Evolutionary conservation across 768 basidiomycete species (phyloP).

Genomic region (Russula compacta): DNA sequence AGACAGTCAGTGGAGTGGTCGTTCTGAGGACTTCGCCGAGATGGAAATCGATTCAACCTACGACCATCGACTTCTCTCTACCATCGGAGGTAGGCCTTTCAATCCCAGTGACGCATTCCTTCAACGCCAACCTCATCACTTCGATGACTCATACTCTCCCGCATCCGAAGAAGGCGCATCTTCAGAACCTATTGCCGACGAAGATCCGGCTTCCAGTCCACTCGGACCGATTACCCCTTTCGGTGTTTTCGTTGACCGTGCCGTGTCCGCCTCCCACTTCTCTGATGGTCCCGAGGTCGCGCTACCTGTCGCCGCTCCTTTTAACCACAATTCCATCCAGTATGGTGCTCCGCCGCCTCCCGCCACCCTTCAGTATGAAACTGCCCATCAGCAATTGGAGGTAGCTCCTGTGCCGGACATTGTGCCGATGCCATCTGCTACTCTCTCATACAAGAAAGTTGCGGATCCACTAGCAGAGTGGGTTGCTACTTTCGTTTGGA

Average conservation of each 20-base stretch:
- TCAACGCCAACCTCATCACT: constrained; percentile 11
- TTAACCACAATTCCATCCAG: constrained; percentile 19
- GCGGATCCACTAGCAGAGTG: constrained; percentile 73
- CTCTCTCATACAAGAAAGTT: constrained; percentile 56
- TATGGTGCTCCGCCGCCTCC: constrained; percentile 21
- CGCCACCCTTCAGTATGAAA: constrained; percentile 18
- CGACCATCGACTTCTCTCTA: constrained; percentile 1
- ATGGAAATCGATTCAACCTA: constrained; percentile 28
- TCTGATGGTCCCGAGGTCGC: not conserved
- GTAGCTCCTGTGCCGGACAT: constrained; percentile 35
- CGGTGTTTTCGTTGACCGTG: constrained; percentile 66
- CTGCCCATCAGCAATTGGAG: constrained; percentile 23
- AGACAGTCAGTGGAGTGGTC: constrained; percentile 31
- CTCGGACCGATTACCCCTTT: constrained; percentile 71
- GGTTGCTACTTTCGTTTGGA: constrained; percentile 76
- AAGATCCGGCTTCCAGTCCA: constrained; percentile 56
- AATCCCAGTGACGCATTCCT: not conserved
- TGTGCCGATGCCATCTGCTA: constrained; percentile 41
- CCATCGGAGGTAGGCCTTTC: not conserved
- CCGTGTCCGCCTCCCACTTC: constrained; percentile 36
- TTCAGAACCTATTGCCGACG: constrained; percentile 41
- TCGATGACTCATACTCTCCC: constrained; percentile 47
- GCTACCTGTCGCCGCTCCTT: constrained; percentile 3
- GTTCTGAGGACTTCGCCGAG: constrained; percentile 22
- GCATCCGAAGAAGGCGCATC: constrained; percentile 54